Base-by-base conservation (phyloP, 306 rosid genomes). In the Glycine tomentella region DNA sequence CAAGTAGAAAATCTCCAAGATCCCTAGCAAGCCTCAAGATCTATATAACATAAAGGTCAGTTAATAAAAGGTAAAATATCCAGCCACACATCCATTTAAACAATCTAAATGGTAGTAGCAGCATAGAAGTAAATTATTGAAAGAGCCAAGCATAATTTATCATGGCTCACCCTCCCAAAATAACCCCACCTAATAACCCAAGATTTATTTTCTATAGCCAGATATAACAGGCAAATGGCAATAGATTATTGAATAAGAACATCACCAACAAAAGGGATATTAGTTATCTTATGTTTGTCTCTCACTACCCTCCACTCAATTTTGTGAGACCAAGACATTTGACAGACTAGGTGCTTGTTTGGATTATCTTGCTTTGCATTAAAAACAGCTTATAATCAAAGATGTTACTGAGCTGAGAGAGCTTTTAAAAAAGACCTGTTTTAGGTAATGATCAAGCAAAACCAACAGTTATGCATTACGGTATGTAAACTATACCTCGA, bases 1-100 rank as follows among this genome's bases (percentile, higher is more conserved):
- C 99, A 75, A 95, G 97, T 80, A 95, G 99, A 87, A 95, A 95
- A 83, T 95, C 97, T 58, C 99, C 99, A 59, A 88, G 92, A 76
- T 74, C 89, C 81, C 97, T 86, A 14, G 99, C 99, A 80, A 85
- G 81, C 89, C 97, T 91, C 92, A 92, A 90, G 83, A 95, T 95
- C 99, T 95, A 76, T 12, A 79, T 42, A 75, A 73, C 52, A 87
- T 31, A 45, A 81, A 51, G 59, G 73, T 13, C 14, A 59, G 78
- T 62, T 34, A 76, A 63, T 64, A 72, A 59, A 70, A 33, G 62
- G 31, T 53, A 76, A 36, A 75, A 53, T 44, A 25, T 80, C 82
- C 38, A 72, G 38, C 72, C 13, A 68, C 31, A 25, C 69, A 48
- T 64, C 38, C 71, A 44, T 80, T 69, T 61, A 68, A 80, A 70